A percentile compares a stretch with the other conserved stretches of the same genome.
Evolutionary conservation across 2,329 filamentous ascomycete genomes (phyloP).

Genomic region (Cercospora berteroae): DNA sequence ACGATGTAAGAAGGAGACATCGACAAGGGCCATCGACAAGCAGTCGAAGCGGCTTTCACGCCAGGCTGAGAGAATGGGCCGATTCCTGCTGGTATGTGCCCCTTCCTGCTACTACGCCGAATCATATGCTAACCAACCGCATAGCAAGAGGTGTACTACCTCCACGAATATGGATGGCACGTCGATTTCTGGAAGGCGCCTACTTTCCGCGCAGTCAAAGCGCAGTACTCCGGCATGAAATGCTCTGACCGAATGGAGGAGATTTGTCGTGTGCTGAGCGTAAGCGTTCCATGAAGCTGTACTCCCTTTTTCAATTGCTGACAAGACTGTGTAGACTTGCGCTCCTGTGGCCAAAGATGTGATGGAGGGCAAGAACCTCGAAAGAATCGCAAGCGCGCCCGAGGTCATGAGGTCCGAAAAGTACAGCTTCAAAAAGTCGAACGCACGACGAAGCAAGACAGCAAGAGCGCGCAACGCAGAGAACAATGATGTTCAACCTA

Average conservation of each 20-base stretch:
- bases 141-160: background rate
- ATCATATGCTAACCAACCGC: background rate
- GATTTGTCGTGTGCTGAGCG: background rate
- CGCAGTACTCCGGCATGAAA: background rate
- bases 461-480: background rate
- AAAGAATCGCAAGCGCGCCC: background rate
- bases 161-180: background rate
- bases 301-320: background rate
- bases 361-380: background rate
- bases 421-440: background rate
- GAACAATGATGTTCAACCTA: background rate
- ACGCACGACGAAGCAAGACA: background rate
- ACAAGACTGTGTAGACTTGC: background rate
- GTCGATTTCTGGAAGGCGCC: background rate
- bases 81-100: background rate
- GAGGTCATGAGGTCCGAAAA: background rate
- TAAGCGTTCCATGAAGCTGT: too few relatives aligned
- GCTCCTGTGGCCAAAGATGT: background rate
- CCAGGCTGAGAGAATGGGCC: background rate
- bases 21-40: background rate
- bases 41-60: background rate
- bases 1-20: background rate
- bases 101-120: background rate
- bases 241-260: background rate
- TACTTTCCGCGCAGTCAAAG: background rate